phyloP scores from a whole-genome alignment of 345 rosid genomes.

The Gossypium raimondii region DNA sequence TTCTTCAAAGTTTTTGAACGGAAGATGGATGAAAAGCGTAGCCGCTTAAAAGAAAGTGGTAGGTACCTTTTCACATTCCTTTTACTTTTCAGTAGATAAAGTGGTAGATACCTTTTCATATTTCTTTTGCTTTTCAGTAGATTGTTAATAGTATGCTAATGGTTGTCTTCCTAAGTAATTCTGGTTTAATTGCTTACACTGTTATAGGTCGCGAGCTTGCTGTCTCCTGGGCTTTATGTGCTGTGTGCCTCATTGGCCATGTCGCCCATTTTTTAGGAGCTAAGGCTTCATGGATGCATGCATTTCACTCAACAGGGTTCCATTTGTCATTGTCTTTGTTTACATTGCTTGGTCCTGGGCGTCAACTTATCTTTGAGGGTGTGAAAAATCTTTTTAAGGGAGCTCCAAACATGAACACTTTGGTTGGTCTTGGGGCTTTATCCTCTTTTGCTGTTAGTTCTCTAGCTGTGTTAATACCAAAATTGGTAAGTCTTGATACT shows the following conservation, averaged over 20 bases:
- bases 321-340: constrained; percentile 79
- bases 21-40: constrained; percentile 75
- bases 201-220: constrained; percentile 79
- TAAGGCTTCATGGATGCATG: constrained; percentile 74
- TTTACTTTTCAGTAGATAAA: constrained; percentile 22
- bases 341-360: constrained; percentile 94
- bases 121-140: background rate
- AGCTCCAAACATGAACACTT: constrained; percentile 89
- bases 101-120: constrained; percentile 40
- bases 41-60: constrained; percentile 82
- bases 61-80: constrained; percentile 14
- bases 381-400: constrained; percentile 75
- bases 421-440: constrained; percentile 95
- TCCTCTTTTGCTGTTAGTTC: constrained; percentile 90
- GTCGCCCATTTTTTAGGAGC: constrained; percentile 66
- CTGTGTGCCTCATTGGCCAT: constrained; percentile 95
- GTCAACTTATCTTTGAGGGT: constrained; percentile 79
- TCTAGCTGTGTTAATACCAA: constrained; percentile 77
- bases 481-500: constrained; percentile 45
- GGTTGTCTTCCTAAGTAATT: background rate
- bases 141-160: constrained; percentile 4
- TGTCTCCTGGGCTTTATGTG: constrained; percentile 94
- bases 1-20: constrained; percentile 75
- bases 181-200: constrained; percentile 17
- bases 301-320: constrained; percentile 83